Conservation (phyloP, 2,329 filamentous ascomycete species). For the Paramyrothecium sp. region DNA sequence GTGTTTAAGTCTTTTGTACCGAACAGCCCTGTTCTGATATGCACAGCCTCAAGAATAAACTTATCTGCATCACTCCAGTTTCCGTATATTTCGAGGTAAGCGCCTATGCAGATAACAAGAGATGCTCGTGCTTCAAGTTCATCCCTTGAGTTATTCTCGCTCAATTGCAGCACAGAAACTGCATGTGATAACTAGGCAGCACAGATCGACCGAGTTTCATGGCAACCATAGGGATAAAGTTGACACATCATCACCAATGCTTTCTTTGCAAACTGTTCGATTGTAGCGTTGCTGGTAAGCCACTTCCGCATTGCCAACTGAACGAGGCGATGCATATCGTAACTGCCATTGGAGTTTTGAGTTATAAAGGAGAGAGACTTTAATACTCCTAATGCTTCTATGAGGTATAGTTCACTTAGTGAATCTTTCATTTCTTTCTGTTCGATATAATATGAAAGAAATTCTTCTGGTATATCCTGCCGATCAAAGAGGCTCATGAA, state of each 20-base stretch:
- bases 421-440: not conserved
- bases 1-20: not conserved
- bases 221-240: constrained; percentile 10
- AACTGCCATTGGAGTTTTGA: not conserved
- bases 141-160: constrained; percentile 6
- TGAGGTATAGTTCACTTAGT: not conserved
- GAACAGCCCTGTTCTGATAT: not conserved
- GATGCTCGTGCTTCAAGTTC: constrained; percentile 2
- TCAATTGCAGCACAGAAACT: constrained; percentile 11
- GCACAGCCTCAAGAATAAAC: not conserved
- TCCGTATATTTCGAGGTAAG: not conserved
- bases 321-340: constrained; percentile 12
- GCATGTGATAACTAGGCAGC: constrained; percentile 20
- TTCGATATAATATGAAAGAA: not conserved
- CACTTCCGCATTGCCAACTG: constrained; percentile 7
- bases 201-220: constrained; percentile 3
- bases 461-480: constrained; percentile 2
- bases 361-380: not conserved
- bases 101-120: not conserved
- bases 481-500: constrained; percentile 8
- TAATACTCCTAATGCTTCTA: not conserved
- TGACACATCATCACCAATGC: constrained; percentile 16
- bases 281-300: constrained; percentile 3
- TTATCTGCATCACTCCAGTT: constrained; percentile 1
- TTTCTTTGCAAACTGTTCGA: constrained; percentile 1